Base-by-base conservation (phyloP, 2,329 filamentous ascomycete genomes). In the Aspergillus versicolor region DNA sequence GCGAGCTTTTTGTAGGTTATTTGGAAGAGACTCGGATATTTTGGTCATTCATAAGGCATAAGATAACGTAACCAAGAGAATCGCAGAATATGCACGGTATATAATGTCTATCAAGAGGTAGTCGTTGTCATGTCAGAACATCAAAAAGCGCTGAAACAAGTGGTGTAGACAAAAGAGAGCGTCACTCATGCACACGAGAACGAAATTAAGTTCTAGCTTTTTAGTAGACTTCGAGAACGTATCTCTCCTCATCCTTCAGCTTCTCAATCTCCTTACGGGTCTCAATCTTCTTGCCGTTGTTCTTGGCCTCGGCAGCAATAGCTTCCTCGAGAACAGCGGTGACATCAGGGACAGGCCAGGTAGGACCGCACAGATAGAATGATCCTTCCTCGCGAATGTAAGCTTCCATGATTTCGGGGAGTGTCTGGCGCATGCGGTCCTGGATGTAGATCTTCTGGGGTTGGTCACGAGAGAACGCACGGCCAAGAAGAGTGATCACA, bases 401-500 rank as follows among this genome's bases (percentile, higher is more conserved):
- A 0, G 92, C 89, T 76, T 92, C 81, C 57, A 91, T 83, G 62
- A 99, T 95, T 61, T 94, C 88, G 44, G 81, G 78, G 58, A 97
- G 78, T 0, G 88, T 91, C 83, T 97, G 84, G 57, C 94, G 84
- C 94, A 99, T 99, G 64, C 92, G 86, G 74, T 99, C 94, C 81
- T 99, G 94, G 71, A 99, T 99, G 78, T 99, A 99, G 64, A 99
- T 96, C 87, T 99, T 99, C 80, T 97, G 84, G 15, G 91, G 89
- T 83, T 99, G 94, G 73, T 99, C 94, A 73, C 94, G 89, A 58
- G 91, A 96, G 82, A 99, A 99, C 43, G 94, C 94, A 51, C 91
- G 87, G 52, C 94, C 94, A 50, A 99, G 85, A 42, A 96, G 84
- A 0, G 94, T 99, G 73, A 99, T 92, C 67, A 99, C 91, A 51